phyloP scores from a whole-genome alignment of 139 green algal species.

The Chlorella sp. region DNA sequence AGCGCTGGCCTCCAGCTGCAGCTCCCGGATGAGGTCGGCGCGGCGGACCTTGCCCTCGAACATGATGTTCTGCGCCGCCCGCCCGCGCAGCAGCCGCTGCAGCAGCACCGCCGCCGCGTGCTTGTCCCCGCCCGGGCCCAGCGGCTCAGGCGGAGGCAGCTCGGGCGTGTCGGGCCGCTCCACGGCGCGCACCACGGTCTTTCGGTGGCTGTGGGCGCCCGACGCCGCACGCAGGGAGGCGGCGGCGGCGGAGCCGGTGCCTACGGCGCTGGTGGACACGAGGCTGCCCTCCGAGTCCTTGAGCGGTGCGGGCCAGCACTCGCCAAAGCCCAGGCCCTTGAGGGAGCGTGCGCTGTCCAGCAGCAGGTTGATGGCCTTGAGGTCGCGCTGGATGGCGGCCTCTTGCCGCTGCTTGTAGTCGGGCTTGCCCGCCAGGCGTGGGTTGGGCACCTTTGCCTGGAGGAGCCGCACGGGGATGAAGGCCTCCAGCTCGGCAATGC shows the following conservation, averaged over 20 bases:
- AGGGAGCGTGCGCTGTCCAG: constrained; percentile 44
- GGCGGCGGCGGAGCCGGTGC: not conserved
- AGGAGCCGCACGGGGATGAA: constrained; percentile 28
- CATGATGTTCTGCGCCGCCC: constrained; percentile 73
- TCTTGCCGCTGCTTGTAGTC: constrained; percentile 46
- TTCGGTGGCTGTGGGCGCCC: not conserved
- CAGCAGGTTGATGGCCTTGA: constrained; percentile 52
- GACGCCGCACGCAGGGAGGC: not conserved
- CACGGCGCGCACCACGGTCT: constrained; percentile 1
- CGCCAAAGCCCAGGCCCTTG: constrained; percentile 39
- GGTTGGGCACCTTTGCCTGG: not conserved
- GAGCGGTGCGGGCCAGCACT: constrained; percentile 54
- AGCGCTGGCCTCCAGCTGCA: constrained; percentile 18
- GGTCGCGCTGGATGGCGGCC: constrained; percentile 33
- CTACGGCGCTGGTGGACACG: not conserved
- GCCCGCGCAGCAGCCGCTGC: constrained; percentile 70
- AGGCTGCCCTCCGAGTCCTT: constrained; percentile 9
- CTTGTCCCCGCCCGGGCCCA: not conserved
- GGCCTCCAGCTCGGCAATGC: constrained; percentile 41
- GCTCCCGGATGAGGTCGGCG: constrained; percentile 56
- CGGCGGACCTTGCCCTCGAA: constrained; percentile 50
- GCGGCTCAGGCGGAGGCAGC: constrained; percentile 22
- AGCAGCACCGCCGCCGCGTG: constrained; percentile 54
- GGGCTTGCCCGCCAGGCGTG: constrained; percentile 21
- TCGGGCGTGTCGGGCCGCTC: constrained; percentile 34